These are phyloP conservation scores for Catunica adiposa DNA, from an alignment of 2,329 filamentous ascomycete species.

Conservation along the genomic window DNA sequence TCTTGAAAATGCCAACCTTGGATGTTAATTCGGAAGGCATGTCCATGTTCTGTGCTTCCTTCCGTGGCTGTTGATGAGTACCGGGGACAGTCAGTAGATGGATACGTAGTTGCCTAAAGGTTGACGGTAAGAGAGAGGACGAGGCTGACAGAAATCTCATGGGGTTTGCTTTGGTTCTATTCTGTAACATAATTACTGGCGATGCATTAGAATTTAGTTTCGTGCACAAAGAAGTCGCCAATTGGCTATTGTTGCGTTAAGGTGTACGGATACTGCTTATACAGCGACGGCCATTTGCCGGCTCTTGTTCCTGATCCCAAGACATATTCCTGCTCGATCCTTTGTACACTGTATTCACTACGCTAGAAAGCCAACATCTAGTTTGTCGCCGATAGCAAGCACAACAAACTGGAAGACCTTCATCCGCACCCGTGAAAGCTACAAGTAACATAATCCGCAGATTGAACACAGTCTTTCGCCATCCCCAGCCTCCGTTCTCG, in stretches of 20 bases:
- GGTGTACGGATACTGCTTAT: too few relatives aligned
- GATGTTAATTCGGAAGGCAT: not conserved
- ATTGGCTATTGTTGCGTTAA: too few relatives aligned
- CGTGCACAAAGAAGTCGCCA: not conserved
- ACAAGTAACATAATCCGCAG: too few relatives aligned
- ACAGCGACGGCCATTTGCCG: not conserved
- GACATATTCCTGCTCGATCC: not conserved
- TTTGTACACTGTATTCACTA: not conserved
- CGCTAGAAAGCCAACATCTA: not conserved
- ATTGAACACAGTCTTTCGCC: too few relatives aligned
- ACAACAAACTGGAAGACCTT: not conserved
- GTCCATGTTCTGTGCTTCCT: not conserved
- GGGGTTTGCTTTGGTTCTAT: not conserved
- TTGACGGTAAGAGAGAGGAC: not conserved
- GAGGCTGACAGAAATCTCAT: not conserved
- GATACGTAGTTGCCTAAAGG: not conserved
- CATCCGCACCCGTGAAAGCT: too few relatives aligned
- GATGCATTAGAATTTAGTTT: not conserved
- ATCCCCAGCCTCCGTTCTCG: too few relatives aligned
- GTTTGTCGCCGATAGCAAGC: not conserved
- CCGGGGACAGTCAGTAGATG: not conserved
- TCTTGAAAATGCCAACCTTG: not conserved
- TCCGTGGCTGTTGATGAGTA: not conserved
- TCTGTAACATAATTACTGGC: not conserved
- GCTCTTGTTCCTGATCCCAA: not conserved